phyloP scores from a whole-genome alignment of 768 basidiomycete genomes.

The Ramaria sp. region DNA sequence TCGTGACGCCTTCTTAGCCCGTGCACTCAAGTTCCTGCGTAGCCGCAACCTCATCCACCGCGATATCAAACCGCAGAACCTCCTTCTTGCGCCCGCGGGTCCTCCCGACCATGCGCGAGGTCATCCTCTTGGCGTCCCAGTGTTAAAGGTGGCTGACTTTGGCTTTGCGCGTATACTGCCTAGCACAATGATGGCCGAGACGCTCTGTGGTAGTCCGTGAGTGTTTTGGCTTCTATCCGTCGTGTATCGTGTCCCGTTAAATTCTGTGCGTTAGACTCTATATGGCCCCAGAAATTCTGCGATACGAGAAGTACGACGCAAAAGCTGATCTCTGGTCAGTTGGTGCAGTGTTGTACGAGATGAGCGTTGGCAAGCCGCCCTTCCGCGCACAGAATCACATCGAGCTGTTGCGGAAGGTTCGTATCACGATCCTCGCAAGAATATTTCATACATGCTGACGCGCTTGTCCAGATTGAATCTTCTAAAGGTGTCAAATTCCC shows the following conservation, averaged over 20 bases:
- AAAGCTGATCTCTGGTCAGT: conserved; percentile 98
- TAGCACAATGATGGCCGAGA: conserved; percentile 91
- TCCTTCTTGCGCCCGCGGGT: conserved; percentile 77
- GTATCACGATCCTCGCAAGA: background rate
- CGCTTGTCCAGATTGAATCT: background rate
- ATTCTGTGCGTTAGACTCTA: conserved; percentile 54
- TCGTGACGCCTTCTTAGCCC: conserved; percentile 37
- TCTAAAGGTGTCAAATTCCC: conserved; percentile 8
- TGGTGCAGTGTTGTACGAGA: conserved; percentile 93
- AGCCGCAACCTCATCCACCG: conserved; percentile 87
- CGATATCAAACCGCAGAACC: conserved; percentile 98
- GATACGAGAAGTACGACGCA: conserved; percentile 96
- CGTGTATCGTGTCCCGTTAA: background rate
- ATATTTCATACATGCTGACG: background rate
- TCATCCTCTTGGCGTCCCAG: conserved; percentile 85
- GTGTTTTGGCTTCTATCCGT: conserved; percentile 22
- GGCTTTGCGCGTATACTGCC: conserved; percentile 93
- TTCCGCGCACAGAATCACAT: conserved; percentile 96
- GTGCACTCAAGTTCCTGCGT: conserved; percentile 87
- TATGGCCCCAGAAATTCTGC: conserved; percentile 97
- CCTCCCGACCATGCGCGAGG: conserved; percentile 74
- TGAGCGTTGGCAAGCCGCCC: conserved; percentile 86
- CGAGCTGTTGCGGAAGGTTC: conserved; percentile 77
- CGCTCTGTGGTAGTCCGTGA: conserved; percentile 93
- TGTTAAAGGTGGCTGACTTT: conserved; percentile 96